Conservation (phyloP, 371 early-diverging fungal genomes). For the Circinella umbellata region DNA sequence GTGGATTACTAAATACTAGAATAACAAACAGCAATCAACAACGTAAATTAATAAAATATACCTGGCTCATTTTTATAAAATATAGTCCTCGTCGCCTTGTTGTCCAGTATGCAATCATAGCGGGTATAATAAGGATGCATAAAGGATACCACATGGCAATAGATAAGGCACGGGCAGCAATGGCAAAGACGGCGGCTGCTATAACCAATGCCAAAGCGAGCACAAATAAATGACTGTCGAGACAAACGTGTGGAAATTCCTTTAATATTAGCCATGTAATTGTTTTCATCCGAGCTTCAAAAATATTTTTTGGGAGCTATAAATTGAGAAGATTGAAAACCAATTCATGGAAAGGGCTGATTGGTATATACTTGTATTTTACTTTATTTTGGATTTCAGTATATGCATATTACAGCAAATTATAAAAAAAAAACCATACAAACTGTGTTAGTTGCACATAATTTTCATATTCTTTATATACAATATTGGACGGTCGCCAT, state of each 20-base stretch:
- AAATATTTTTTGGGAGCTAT: slow-evolving; percentile 34
- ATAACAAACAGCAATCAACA: neutral
- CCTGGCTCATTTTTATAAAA: slow-evolving; percentile 21
- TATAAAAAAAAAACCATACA: slow-evolving; percentile 8
- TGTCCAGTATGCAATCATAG: slow-evolving; percentile 37
- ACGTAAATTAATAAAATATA: neutral
- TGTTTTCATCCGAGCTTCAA: slow-evolving; percentile 26
- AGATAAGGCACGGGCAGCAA: slow-evolving; percentile 29
- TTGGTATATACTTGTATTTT: no score
- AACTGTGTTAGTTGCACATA: slow-evolving; percentile 23
- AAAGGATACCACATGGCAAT: slow-evolving; percentile 39
- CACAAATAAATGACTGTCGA: slow-evolving; percentile 38
- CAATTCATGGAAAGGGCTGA: neutral
- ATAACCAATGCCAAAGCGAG: slow-evolving; percentile 33
- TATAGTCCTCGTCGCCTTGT: slow-evolving; percentile 36
- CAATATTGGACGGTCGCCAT: slow-evolving; percentile 21
- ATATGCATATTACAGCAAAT: no score
- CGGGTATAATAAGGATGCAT: slow-evolving; percentile 32
- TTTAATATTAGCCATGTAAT: slow-evolving; percentile 26
- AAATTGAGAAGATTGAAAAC: neutral
- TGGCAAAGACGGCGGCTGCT: slow-evolving; percentile 36
- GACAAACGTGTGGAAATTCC: slow-evolving; percentile 35
- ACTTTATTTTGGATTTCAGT: no score
- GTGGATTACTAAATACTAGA: no score
- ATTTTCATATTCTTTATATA: slow-evolving; percentile 15